Evolutionary conservation across 495 filamentous ascomycete genomes (phyloP).

Genomic region (Aspergillus kassunensis): DNA sequence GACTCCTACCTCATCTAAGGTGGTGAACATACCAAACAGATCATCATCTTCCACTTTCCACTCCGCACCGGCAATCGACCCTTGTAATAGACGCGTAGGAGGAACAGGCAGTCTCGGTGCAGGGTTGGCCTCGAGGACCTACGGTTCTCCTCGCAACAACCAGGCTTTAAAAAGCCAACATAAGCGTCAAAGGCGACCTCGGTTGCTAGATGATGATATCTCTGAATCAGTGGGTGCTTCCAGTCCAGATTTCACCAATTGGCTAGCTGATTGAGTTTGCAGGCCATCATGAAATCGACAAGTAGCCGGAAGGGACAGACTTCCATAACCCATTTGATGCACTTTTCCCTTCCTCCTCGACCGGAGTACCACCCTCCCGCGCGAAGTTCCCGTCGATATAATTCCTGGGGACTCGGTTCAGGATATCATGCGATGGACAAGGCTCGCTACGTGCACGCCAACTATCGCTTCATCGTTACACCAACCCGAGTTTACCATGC

Average conservation of each 20-base stretch:
- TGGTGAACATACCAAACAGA: slow-evolving; percentile 37
- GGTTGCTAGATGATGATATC: slow-evolving; percentile 69
- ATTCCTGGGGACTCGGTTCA: slow-evolving; percentile 82
- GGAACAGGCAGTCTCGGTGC: slow-evolving; percentile 61
- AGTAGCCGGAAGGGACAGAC: slow-evolving; percentile 88
- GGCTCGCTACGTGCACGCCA: slow-evolving; percentile 91
- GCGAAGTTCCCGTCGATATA: slow-evolving; percentile 58
- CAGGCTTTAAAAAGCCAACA: slow-evolving; percentile 75
- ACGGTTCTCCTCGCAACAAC: slow-evolving; percentile 59
- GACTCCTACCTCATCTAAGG: slow-evolving; percentile 41
- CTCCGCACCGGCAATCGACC: slow-evolving; percentile 32
- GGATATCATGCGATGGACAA: slow-evolving; percentile 92
- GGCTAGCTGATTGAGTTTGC: slow-evolving; percentile 5
- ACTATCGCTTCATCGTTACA: slow-evolving; percentile 93
- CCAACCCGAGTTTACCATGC: slow-evolving; percentile 73
- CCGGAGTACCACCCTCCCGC: slow-evolving; percentile 60
- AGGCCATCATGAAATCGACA: slow-evolving; percentile 78
- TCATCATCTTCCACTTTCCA: slow-evolving; percentile 39
- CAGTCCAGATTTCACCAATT: slow-evolving; percentile 5
- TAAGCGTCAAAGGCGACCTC: slow-evolving; percentile 53
- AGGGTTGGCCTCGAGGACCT: slow-evolving; percentile 51
- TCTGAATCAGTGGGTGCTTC: slow-evolving; percentile 64
- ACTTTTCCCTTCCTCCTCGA: slow-evolving; percentile 78
- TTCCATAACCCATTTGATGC: slow-evolving; percentile 95
- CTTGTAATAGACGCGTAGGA: slow-evolving; percentile 55